Evolutionary conservation across 2,329 filamentous ascomycete genomes (phyloP).

Genomic region (Orbilia ellipsospora): DNA sequence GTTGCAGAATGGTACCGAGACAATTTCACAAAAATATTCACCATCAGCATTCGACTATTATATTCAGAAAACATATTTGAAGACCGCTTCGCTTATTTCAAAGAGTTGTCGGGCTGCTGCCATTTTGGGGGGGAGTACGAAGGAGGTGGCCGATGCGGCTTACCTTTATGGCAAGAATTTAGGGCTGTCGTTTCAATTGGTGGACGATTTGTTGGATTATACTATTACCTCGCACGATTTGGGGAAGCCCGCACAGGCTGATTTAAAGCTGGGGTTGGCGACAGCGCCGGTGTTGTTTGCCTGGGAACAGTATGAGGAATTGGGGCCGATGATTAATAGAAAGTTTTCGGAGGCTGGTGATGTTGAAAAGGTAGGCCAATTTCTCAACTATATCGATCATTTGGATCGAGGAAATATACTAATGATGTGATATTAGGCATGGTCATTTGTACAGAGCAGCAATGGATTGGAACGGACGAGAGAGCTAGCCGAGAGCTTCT

Average conservation of each 20-base stretch:
- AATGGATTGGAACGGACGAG: constrained; percentile 92
- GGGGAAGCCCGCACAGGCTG: constrained; percentile 93
- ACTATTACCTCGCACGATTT: constrained; percentile 85
- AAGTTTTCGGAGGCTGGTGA: constrained; percentile 89
- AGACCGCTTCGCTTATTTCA: constrained; percentile 93
- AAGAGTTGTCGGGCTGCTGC: constrained; percentile 94
- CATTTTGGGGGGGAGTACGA: constrained; percentile 80
- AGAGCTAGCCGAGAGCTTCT: constrained; percentile 88
- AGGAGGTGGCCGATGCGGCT: constrained; percentile 85
- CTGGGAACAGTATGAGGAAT: constrained; percentile 86
- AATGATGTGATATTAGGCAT: constrained; percentile 29
- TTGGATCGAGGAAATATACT: background rate
- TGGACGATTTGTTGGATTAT: constrained; percentile 98
- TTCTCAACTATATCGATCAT: background rate
- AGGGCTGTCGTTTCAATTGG: constrained; percentile 93
- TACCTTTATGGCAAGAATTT: constrained; percentile 94
- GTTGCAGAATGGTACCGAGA: constrained; percentile 76
- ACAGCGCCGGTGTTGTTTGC: constrained; percentile 95
- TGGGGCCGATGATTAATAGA: constrained; percentile 88
- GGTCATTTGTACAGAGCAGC: constrained; percentile 54
- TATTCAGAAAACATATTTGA: constrained; percentile 97
- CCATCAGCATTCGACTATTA: constrained; percentile 93
- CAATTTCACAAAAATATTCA: constrained; percentile 62
- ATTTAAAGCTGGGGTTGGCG: constrained; percentile 90
- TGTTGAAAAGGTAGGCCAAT: constrained; percentile 74